These are phyloP conservation scores for Sequoia sempervirens DNA, from an alignment of 75 land plant species.

Conservation along the genomic window DNA sequence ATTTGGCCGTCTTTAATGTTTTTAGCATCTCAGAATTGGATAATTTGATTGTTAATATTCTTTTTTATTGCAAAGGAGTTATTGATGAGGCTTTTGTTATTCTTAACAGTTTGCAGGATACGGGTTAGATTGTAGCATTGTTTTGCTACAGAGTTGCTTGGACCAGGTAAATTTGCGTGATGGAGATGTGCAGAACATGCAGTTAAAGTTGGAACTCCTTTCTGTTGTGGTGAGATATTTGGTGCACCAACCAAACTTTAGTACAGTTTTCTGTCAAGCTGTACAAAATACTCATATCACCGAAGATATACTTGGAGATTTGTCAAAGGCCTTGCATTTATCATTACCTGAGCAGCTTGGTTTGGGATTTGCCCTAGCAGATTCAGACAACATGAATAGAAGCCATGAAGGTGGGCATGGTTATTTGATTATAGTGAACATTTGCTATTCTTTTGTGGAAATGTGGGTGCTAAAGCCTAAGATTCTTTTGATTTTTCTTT, in stretches of 20 bases:
- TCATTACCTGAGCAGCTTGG: conserved; percentile 59
- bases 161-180: conserved; percentile 45
- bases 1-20: neutral
- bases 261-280: conserved; percentile 64
- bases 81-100: neutral
- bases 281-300: conserved; percentile 26
- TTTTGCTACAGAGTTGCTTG: conserved; percentile 63
- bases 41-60: neutral
- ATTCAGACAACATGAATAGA: conserved; percentile 56
- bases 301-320: conserved; percentile 49
- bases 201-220: conserved; percentile 38
- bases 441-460: neutral
- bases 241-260: conserved; percentile 59
- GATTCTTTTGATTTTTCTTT: neutral
- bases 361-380: conserved; percentile 74
- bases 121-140: conserved; percentile 56
- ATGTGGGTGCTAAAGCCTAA: neutral
- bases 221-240: conserved; percentile 44
- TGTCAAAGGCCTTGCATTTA: conserved; percentile 54
- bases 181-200: conserved; percentile 36
- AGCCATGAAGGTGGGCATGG: conserved; percentile 43
- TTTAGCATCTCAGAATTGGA: neutral
- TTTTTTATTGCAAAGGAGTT: neutral
- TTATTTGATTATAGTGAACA: neutral
- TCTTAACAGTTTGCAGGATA: conserved; percentile 41